Base-by-base conservation (phyloP, 148 eudicot species). In the Rhododendron ovatum region DNA sequence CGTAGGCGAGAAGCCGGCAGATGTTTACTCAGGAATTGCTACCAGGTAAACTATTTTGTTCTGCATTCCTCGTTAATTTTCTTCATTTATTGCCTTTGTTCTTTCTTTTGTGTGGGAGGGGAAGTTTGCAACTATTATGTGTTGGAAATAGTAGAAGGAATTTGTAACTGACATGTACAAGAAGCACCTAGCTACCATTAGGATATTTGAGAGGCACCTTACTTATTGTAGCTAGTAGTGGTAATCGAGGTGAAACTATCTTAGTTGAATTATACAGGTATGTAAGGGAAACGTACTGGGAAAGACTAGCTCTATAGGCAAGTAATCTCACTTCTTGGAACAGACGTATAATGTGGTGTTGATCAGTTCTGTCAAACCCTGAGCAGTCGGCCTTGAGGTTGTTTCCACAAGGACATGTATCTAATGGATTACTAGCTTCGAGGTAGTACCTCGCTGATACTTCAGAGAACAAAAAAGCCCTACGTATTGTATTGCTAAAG, bases 1-100 rank as follows among this genome's bases (percentile, higher is more conserved):
- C 43, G 93, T 87, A 7, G 99, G 99, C 86, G 95, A 95, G 85
- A 94, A 95, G 86, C 99, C 99, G 26, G 99, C 98, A 50, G 99
- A 97, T 92, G 99, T 97, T 84, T 97, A 97, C 90, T 94, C 99
- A 61, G 98, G 92, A 50, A 95, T 97, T 89, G 99, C 99, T 90
- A 88, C 96, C 78, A 89, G 98, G 99, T 95, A 91, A 89, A 90
- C 10, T 67, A 17, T 35, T 33, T 30, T 82, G 15, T 47, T 61
- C 13, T 71, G 30, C 39, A 3, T 26, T 28, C 53, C 73, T 7
- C 71, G 24, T 69, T 33, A 47, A 0, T 33, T 61, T 59, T 82
- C 7, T 82, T 22, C 48, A 22, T 61, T 35, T 41, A 33, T 20
- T 37, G 20, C 11, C 67, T 55, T 55, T 80, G 26, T 55, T 81